Evolutionary conservation across 1,284 basidiomycete genomes (phyloP).

Genomic region (Cutaneotrichosporon cyanovorans): DNA sequence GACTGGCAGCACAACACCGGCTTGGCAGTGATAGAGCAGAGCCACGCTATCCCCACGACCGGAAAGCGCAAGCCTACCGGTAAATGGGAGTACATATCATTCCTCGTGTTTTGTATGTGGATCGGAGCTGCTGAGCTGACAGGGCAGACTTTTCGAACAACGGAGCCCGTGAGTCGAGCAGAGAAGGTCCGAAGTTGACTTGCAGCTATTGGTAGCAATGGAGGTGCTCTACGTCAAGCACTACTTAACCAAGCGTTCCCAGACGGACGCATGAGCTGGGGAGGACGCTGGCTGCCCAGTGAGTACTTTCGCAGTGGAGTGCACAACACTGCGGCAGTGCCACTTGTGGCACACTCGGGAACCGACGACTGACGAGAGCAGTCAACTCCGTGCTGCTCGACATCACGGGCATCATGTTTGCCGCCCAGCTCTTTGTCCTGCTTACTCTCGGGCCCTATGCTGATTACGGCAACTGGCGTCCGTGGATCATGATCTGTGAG

Average conservation of each 20-base stretch:
- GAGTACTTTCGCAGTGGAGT: no score
- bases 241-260: slow-evolving; percentile 3
- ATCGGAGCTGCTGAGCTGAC: background rate
- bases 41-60: slow-evolving; percentile 7
- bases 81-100: slow-evolving; percentile 12
- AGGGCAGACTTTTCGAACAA: slow-evolving; percentile 6
- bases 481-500: slow-evolving; percentile 9
- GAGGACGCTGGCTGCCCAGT: background rate
- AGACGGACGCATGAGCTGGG: slow-evolving; percentile 3
- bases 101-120: slow-evolving; percentile 9
- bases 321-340: no score
- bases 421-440: slow-evolving; percentile 13
- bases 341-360: background rate
- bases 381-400: slow-evolving; percentile 19
- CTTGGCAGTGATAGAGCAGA: slow-evolving; percentile 13
- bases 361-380: no score
- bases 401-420: slow-evolving; percentile 19
- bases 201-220: slow-evolving; percentile 2
- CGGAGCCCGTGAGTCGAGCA: background rate
- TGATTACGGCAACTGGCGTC: slow-evolving; percentile 20
- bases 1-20: slow-evolving; percentile 3
- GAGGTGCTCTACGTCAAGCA: slow-evolving; percentile 2
- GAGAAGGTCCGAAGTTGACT: background rate
- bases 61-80: slow-evolving; percentile 11
- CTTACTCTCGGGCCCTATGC: slow-evolving; percentile 15